A percentile compares a stretch with the other conserved stretches of the same genome.
These are phyloP conservation scores for Microdochium nivale DNA, from an alignment of 2,329 filamentous ascomycete genomes.

Conservation along the genomic window DNA sequence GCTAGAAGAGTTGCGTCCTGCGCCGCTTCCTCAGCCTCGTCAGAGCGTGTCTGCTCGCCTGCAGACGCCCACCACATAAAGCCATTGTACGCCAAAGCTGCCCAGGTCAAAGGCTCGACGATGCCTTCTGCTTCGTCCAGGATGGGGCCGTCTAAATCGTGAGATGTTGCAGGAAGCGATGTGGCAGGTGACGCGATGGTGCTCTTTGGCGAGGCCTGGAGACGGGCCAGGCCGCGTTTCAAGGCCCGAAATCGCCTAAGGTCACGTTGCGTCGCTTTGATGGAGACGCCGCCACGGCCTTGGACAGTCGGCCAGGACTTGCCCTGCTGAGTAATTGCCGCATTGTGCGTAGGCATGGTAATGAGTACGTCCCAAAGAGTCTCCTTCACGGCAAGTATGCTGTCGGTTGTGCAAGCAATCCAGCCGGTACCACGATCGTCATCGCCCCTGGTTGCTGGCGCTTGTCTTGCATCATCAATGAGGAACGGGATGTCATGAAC, in stretches of 20 bases:
- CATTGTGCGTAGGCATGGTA: slow-evolving; percentile 60
- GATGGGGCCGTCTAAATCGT: slow-evolving; percentile 14
- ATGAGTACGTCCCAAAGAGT: slow-evolving; percentile 85
- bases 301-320: slow-evolving; percentile 72
- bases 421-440: slow-evolving; percentile 57
- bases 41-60: slow-evolving; percentile 58
- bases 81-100: slow-evolving; percentile 67
- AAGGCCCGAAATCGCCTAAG: slow-evolving; percentile 70
- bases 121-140: slow-evolving; percentile 43
- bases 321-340: slow-evolving; percentile 43
- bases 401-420: slow-evolving; percentile 94
- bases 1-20: slow-evolving; percentile 48
- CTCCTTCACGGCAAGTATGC: slow-evolving; percentile 78
- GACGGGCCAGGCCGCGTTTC: slow-evolving; percentile 49
- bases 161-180: slow-evolving; percentile 6
- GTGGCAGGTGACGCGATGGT: slow-evolving; percentile 12
- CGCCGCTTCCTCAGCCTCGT: slow-evolving; percentile 49
- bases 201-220: slow-evolving; percentile 18
- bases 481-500: slow-evolving; percentile 86
- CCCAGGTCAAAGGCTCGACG: slow-evolving; percentile 58
- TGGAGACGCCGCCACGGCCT: slow-evolving; percentile 48
- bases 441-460: slow-evolving; percentile 25
- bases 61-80: slow-evolving; percentile 91
- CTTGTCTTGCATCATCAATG: slow-evolving; percentile 46
- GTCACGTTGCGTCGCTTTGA: slow-evolving; percentile 88